Percentiles rank a stretch among this genome's conserved stretches.
Evolutionary conservation across 2,329 filamentous ascomycete species (phyloP).

Genomic region (Colletotrichum gigasporum): DNA sequence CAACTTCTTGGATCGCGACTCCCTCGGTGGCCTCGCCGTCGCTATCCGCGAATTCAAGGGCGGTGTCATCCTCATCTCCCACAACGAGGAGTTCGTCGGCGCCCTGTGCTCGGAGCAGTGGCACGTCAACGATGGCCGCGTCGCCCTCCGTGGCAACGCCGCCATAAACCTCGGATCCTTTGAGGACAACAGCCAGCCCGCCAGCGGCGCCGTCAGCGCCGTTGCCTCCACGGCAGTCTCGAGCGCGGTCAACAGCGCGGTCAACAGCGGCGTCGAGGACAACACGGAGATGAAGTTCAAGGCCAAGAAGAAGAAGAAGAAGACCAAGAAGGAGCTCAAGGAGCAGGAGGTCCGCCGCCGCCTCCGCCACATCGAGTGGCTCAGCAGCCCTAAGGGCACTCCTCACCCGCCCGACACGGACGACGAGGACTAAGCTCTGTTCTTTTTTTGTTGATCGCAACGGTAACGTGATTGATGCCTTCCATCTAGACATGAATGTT

Average conservation of each 20-base stretch:
- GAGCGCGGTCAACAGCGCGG: conserved; percentile 63
- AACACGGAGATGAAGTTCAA: conserved; percentile 85
- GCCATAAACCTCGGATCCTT: conserved; percentile 84
- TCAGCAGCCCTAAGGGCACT: conserved; percentile 87
- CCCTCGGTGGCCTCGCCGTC: conserved; percentile 93
- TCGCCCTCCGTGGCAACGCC: conserved; percentile 83
- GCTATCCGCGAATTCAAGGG: conserved; percentile 98
- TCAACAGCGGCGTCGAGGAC: conserved; percentile 80
- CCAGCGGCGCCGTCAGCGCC: conserved; percentile 66
- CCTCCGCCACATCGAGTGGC: conserved; percentile 85
- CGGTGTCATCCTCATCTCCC: conserved; percentile 98
- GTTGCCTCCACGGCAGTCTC: conserved; percentile 67
- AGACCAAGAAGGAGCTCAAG: conserved; percentile 96
- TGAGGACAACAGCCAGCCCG: conserved; percentile 74
- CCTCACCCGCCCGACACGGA: conserved; percentile 81
- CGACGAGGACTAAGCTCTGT: conserved; percentile 66
- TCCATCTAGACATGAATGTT: not conserved
- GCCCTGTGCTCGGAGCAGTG: conserved; percentile 96
- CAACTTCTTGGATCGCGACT: conserved; percentile 99
- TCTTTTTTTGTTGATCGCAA: not conserved
- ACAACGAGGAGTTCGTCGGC: conserved; percentile 99
- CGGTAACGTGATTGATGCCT: conserved; percentile 20
- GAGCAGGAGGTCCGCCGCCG: conserved; percentile 88
- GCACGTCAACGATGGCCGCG: conserved; percentile 88
- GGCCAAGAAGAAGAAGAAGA: conserved; percentile 96